Evolutionary conservation across 2,329 filamentous ascomycete species (phyloP), one percentile per base, ranked within the genome.

Genomic region (Calonectria leucothoes): DNA sequence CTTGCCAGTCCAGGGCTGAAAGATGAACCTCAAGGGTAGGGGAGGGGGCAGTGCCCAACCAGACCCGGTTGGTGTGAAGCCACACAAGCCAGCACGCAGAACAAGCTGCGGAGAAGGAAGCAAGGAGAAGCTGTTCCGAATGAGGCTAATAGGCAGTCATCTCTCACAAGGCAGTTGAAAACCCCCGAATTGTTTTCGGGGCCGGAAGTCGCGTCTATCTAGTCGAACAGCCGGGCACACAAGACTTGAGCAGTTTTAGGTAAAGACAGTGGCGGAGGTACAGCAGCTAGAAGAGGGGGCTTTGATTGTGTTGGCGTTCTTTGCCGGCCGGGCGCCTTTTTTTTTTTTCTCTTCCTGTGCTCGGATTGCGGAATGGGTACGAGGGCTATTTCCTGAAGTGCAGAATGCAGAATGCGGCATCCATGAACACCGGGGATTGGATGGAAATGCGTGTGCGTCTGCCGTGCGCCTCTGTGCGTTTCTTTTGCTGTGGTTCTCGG

Each of bases 381-480:
- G 25, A 64, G 48, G 42, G 33, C 55, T 65, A 51, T 39, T 68
- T 68, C 63, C 42, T 37, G 71, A 61, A 66, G 31, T 72, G 52
- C 42, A 71, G 48, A 63, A 61, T 64, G 65, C 65, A 64, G 25
- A 27, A 42, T 66, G 37, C 59, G 33, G 45, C 20, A n/a, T 37
- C 12, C 42, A 42, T 51, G 10, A 29, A 20, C 14, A 17, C 49
- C 72, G 77, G 77, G 72, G 68, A 79, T 79, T 79, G 77, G 67
- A 74, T 76, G 77, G 77, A 75, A 79, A 79, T 76, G 70, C 66
- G 71, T 66, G 57, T 67, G 72, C 55, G 75, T 63, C 63, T 67
- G 63, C 31, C 37, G 55, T 68, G 55, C 35, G 55, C n/a, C 23
- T 61, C 55, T 59, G 52, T 66, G 66, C 48, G 66, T 72, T 65